A percentile compares a stretch with the other conserved stretches of the same genome.
phyloP scores from a whole-genome alignment of 805 yeast species.

The Saturnispora ahearnii region DNA sequence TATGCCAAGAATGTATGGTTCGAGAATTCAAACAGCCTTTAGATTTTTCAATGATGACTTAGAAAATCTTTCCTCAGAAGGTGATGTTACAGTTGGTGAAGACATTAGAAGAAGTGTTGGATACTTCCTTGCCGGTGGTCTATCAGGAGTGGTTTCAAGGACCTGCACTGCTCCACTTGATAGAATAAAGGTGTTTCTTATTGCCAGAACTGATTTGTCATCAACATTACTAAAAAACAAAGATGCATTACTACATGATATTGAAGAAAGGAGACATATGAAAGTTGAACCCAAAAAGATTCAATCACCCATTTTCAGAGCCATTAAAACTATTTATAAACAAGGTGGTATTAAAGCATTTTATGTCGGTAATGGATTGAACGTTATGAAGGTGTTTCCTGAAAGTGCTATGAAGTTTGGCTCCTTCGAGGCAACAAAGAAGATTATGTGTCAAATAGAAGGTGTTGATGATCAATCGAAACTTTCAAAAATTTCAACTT shows the following conservation, averaged over 20 bases:
- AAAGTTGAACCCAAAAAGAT: constrained; percentile 38
- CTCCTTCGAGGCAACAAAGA: constrained; percentile 80
- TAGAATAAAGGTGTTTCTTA: constrained; percentile 84
- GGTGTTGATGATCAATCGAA: constrained; percentile 64
- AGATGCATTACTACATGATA: constrained; percentile 27
- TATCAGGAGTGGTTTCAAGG: constrained; percentile 92
- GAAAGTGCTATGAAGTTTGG: constrained; percentile 98
- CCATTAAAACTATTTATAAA: constrained; percentile 69
- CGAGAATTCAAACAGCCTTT: constrained; percentile 74
- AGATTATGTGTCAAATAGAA: constrained; percentile 62
- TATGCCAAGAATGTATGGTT: constrained; percentile 73
- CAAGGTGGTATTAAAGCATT: constrained; percentile 86
- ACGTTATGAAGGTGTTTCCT: constrained; percentile 89
- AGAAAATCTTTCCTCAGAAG: constrained; percentile 77
- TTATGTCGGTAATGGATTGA: constrained; percentile 92
- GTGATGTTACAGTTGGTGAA: constrained; percentile 78
- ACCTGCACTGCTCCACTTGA: constrained; percentile 97
- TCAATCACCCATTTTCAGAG: constrained; percentile 69
- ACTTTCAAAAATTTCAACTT: constrained; percentile 69
- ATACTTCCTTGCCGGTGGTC: constrained; percentile 88
- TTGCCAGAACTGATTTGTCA: constrained; percentile 78
- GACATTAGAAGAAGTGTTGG: constrained; percentile 81
- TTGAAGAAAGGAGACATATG: constrained; percentile 33
- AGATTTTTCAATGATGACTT: constrained; percentile 68
- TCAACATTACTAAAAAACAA: constrained; percentile 59